phyloP scores from a whole-genome alignment of 371 early-diverging fungal genomes.

The Batrachochytrium dendrobatidis region DNA sequence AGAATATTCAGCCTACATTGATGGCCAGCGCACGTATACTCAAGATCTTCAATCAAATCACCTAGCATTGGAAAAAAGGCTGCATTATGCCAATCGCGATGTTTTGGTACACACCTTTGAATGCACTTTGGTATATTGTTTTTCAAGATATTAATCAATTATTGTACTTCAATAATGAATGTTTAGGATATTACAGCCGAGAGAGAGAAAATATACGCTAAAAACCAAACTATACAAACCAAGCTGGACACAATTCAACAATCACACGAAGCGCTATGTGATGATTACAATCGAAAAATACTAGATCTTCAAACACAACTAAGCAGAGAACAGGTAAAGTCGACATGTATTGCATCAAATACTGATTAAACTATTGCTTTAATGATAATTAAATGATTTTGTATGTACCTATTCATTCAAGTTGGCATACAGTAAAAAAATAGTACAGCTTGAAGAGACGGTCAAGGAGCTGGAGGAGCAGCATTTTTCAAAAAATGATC shows the following conservation, averaged over 20 bases:
- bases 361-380: too few species aligned
- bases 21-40: conserved; percentile 15
- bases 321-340: neutral
- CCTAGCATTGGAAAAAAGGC: conserved; percentile 17
- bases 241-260: conserved; percentile 7
- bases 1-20: conserved; percentile 15
- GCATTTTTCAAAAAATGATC: too few species aligned
- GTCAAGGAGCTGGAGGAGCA: too few species aligned
- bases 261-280: conserved; percentile 1
- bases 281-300: neutral
- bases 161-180: neutral
- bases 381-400: too few species aligned
- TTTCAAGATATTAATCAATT: neutral
- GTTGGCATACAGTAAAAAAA: too few species aligned
- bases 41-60: conserved; percentile 14
- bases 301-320: conserved; percentile 1
- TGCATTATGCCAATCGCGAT: conserved; percentile 14
- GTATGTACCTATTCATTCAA: too few species aligned
- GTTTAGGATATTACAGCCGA: conserved; percentile 12
- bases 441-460: too few species aligned
- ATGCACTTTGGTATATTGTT: neutral
- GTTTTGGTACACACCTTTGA: conserved; percentile 4
- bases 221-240: conserved; percentile 7
- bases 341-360: neutral
- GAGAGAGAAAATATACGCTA: conserved; percentile 10